Conservation (phyloP, 2,329 filamentous ascomycete species). For the Colletotrichum melonis region DNA sequence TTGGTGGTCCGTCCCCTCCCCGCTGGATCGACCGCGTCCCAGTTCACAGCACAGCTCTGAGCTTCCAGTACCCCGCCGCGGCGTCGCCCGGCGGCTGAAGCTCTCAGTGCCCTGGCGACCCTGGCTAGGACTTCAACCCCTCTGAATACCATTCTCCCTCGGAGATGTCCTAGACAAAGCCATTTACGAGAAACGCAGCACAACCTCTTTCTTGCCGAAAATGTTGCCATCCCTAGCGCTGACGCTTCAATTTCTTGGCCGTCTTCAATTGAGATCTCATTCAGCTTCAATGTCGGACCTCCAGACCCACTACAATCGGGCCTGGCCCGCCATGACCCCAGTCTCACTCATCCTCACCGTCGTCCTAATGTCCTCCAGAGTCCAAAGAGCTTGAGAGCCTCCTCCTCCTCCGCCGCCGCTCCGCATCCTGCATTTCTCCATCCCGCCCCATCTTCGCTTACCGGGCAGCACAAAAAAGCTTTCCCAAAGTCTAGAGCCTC, state of each 20-base stretch:
- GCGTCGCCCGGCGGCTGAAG: background rate
- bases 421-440: background rate
- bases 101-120: background rate
- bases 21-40: background rate
- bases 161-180: constrained; percentile 8
- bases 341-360: background rate
- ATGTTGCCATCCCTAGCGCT: background rate
- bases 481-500: background rate
- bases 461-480: background rate
- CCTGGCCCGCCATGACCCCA: background rate
- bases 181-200: background rate
- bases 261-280: background rate
- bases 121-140: background rate
- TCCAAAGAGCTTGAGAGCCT: background rate
- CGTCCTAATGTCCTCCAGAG: background rate
- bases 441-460: background rate
- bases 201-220: background rate
- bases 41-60: background rate
- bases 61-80: background rate
- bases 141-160: background rate
- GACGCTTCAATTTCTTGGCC: background rate
- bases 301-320: too few species aligned
- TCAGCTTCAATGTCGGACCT: background rate
- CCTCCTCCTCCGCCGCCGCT: background rate
- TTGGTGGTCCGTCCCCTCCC: background rate